Evolutionary conservation across 768 basidiomycete genomes (phyloP).

Genomic region (Russula earlei): DNA sequence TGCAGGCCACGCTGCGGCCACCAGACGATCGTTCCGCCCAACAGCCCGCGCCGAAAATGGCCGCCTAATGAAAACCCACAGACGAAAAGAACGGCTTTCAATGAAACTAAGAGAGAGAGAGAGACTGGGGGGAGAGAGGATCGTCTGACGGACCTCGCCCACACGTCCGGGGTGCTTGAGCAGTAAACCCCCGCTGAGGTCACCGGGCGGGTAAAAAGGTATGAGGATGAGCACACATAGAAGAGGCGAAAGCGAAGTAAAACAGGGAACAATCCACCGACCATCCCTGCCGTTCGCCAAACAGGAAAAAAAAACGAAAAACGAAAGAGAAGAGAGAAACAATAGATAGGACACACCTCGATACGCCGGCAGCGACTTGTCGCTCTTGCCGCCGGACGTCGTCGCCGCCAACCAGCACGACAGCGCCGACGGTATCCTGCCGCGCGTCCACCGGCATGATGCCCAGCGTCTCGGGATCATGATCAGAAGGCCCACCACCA

Average conservation of each 20-base stretch:
- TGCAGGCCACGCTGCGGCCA: slow-evolving; percentile 47
- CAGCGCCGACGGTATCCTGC: slow-evolving; percentile 81
- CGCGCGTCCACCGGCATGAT: slow-evolving; percentile 19
- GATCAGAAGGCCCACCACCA: too few species aligned
- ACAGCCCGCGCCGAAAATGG: slow-evolving; percentile 65
- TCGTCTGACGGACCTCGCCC: slow-evolving; percentile 47
- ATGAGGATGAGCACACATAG: too few species aligned
- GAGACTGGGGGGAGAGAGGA: neutral
- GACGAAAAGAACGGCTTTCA: too few species aligned
- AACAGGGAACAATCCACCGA: too few species aligned
- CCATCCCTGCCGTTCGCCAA: too few species aligned
- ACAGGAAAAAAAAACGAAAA: neutral
- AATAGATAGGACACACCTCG: slow-evolving; percentile 45
- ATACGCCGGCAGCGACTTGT: slow-evolving; percentile 58
- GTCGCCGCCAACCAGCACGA: slow-evolving; percentile 37
- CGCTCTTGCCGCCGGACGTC: neutral
- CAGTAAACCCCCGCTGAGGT: slow-evolving; percentile 62
- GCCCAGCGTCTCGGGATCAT: neutral
- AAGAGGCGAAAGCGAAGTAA: too few species aligned
- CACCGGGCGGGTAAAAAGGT: neutral
- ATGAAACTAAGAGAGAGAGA: neutral
- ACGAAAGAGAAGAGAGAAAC: too few species aligned
- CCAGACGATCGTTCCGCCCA: slow-evolving; percentile 44
- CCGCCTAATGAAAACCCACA: slow-evolving; percentile 37
- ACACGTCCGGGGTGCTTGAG: slow-evolving; percentile 66